These are phyloP conservation scores for Simmondsia chinensis DNA, from an alignment of 148 eudicot genomes.

Conservation along the genomic window DNA sequence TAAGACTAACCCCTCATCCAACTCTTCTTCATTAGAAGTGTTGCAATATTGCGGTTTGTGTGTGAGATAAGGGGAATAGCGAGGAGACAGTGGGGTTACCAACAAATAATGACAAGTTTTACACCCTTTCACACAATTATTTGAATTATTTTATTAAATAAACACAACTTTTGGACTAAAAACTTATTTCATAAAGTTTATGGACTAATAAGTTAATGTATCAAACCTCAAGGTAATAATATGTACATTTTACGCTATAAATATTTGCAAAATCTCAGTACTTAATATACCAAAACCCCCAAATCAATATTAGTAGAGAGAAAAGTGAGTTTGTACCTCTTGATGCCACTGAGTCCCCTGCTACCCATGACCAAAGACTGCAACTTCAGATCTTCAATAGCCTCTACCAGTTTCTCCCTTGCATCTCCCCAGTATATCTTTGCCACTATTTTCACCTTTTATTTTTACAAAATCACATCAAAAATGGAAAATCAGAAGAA, in stretches of 20 bases:
- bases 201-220: too few relatives aligned
- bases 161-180: too few relatives aligned
- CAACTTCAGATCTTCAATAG: conserved; percentile 54
- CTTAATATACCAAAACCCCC: background rate
- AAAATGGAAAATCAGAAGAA: background rate
- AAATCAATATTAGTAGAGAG: background rate
- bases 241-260: background rate
- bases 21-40: too few relatives aligned
- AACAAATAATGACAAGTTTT: too few relatives aligned
- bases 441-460: conserved; percentile 44
- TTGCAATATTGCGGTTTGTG: too few relatives aligned
- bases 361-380: conserved; percentile 86
- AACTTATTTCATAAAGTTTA: too few relatives aligned
- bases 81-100: too few relatives aligned
- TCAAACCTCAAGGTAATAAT: background rate
- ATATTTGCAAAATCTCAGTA: background rate
- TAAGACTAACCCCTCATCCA: too few relatives aligned
- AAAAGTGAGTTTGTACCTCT: conserved; percentile 26
- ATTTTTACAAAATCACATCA: background rate
- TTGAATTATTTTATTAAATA: too few relatives aligned
- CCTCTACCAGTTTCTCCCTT: conserved; percentile 68
- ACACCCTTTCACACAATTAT: too few relatives aligned
- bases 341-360: conserved; percentile 61
- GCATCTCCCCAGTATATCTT: conserved; percentile 93
- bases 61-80: too few relatives aligned